Conservation (phyloP, 2,329 filamentous ascomycete genomes). For the Aspergillus sp. region DNA sequence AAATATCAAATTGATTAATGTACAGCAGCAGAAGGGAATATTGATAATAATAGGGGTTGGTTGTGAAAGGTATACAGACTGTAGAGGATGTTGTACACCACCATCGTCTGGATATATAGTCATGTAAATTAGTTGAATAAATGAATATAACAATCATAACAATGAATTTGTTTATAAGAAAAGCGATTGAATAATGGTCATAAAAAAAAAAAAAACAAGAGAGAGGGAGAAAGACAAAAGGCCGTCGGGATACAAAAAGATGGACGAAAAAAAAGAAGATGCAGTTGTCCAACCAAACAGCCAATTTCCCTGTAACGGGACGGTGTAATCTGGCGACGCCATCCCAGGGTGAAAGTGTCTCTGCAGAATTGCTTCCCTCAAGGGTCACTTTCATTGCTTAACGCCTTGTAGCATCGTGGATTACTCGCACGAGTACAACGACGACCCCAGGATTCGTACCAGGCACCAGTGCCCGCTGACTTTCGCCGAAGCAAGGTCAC, state of each 20-base stretch:
- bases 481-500: conserved; percentile 32
- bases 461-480: conserved; percentile 44
- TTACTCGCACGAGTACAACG: conserved; percentile 52
- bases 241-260: conserved; percentile 7
- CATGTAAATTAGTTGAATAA: no score
- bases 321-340: conserved; percentile 52
- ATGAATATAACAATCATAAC: no score
- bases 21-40: no score
- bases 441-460: conserved; percentile 52
- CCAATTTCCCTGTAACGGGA: conserved; percentile 32
- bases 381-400: conserved; percentile 52
- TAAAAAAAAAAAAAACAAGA: background rate
- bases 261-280: conserved; percentile 21
- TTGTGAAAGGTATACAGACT: no score
- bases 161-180: background rate
- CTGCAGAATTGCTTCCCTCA: conserved; percentile 59
- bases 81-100: no score
- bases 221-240: background rate
- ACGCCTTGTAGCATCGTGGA: conserved; percentile 49
- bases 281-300: conserved; percentile 34
- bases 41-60: no score
- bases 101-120: no score
- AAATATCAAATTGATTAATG: no score
- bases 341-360: conserved; percentile 50
- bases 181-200: background rate